Evolutionary conservation across 2,329 filamentous ascomycete genomes (phyloP), one percentile per base, ranked within the genome.

Genomic region (Fusarium foetens): DNA sequence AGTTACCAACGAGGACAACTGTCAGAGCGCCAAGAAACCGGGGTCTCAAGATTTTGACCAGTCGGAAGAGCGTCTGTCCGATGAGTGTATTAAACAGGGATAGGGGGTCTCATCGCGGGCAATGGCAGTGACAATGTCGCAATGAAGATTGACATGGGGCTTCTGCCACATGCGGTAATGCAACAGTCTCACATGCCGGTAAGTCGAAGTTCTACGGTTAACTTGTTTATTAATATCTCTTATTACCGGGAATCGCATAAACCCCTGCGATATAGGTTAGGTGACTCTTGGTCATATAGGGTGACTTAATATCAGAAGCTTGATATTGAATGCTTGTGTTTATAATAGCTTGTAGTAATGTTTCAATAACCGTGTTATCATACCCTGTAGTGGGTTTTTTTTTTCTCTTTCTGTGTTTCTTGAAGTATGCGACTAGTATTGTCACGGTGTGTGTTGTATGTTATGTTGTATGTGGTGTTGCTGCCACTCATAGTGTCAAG

Each of bases 1-100:
- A 48, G 38, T 36, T 31, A 60, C 60, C 55, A 60, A 63, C 60
- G 38, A 60, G 42, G 43, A 60, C 54, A 57, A 64, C 59, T 41
- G 59, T 48, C 46, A 65, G 54, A 43, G 62, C 39, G 62, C 48
- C 35, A 52, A 64, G 48, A 53, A 65, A 57, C 59, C 9, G 41
- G 39, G 53, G 53, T 35, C 39, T 57, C 17, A 16, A 43, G 12
- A 33, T 49, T 25, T 31, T 23, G 48, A 42, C 51, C 63, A 66
- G 17, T 66, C 35, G 13, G 61, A 35, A 58, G 27, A 58, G 51
- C 39, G 23, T 54, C 63, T 29, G 45, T 52, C 53, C 45, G 52
- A 66, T 42, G 53, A 17, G 53, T 27, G 27, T 42, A 25, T 51
- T 38, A 51, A 38, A 49, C 52, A 42, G 42, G 63, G 63, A 49